Percentiles rank a stretch among this genome's conserved stretches.
phyloP scores from a whole-genome alignment of 2,329 filamentous ascomycete genomes.

The Trichophyton mentagrophytes region DNA sequence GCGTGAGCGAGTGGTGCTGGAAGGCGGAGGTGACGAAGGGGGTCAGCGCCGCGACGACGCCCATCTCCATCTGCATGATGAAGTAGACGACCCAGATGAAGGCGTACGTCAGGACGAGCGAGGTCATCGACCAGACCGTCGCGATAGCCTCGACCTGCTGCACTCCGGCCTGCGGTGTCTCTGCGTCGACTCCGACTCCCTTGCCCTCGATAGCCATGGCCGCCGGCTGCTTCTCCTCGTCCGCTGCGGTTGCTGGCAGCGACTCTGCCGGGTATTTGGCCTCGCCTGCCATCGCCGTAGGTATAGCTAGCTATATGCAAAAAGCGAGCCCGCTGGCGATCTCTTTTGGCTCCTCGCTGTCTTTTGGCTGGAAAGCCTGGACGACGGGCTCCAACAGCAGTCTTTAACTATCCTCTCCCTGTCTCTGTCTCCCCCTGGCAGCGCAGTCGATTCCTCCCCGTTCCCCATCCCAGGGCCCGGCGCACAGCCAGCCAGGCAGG shows the following conservation, averaged over 20 bases:
- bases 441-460: too few species aligned
- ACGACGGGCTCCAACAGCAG: too few species aligned
- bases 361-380: too few species aligned
- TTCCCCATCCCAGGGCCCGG: too few species aligned
- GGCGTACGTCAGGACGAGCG: constrained; percentile 26
- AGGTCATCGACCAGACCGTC: constrained; percentile 27
- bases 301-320: too few species aligned
- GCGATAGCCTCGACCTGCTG: constrained; percentile 32
- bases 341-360: too few species aligned
- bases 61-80: constrained; percentile 23
- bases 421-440: too few species aligned
- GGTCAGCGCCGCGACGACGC: constrained; percentile 26
- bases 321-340: too few species aligned
- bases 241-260: neutral
- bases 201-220: too few species aligned
- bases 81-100: constrained; percentile 29
- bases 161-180: constrained; percentile 21
- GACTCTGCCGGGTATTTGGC: neutral
- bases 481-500: too few species aligned
- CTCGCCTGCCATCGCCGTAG: neutral
- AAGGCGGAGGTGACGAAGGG: constrained; percentile 42
- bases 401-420: too few species aligned
- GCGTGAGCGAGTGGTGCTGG: constrained; percentile 39
- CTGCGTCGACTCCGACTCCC: neutral
- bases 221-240: neutral